These are phyloP conservation scores for Cercospora brassicicola DNA, from an alignment of 2,329 filamentous ascomycete genomes.

Conservation along the genomic window DNA sequence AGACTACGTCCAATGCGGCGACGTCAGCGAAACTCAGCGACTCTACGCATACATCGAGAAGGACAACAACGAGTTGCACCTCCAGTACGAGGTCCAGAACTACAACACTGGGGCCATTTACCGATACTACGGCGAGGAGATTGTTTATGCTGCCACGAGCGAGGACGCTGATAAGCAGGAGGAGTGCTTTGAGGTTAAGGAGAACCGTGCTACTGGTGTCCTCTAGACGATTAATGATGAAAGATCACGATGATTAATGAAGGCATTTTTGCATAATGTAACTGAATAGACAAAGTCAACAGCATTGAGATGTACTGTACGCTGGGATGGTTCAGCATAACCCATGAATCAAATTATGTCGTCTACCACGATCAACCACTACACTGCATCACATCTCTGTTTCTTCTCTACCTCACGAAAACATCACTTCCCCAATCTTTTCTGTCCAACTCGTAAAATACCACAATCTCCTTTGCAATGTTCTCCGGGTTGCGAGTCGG, in stretches of 20 bases:
- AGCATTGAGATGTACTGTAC: background rate
- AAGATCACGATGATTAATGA: background rate
- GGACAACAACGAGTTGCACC: slow-evolving; percentile 24
- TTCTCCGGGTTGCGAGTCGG: slow-evolving; percentile 8
- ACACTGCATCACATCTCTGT: background rate
- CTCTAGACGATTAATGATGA: slow-evolving; percentile 3
- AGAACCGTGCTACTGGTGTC: slow-evolving; percentile 21
- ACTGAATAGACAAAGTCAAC: background rate
- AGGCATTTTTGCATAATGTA: background rate
- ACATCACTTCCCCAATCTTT: slow-evolving; percentile 11
- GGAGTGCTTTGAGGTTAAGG: slow-evolving; percentile 23
- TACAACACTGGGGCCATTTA: slow-evolving; percentile 7
- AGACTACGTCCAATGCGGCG: slow-evolving; percentile 30
- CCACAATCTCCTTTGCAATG: slow-evolving; percentile 14
- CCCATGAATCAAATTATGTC: background rate
- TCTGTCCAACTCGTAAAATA: slow-evolving; percentile 8
- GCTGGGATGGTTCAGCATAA: background rate
- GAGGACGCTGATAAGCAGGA: slow-evolving; percentile 23
- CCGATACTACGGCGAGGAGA: slow-evolving; percentile 26
- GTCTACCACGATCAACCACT: background rate
- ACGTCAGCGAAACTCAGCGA: slow-evolving; percentile 17
- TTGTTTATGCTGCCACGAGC: slow-evolving; percentile 29
- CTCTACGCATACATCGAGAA: slow-evolving; percentile 29
- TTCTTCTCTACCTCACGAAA: background rate
- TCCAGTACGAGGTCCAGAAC: slow-evolving; percentile 24